Percentiles rank a stretch among this genome's conserved stretches.
These are phyloP conservation scores for Aspergillus haitiensis DNA, from an alignment of 495 filamentous ascomycete genomes.

Conservation along the genomic window DNA sequence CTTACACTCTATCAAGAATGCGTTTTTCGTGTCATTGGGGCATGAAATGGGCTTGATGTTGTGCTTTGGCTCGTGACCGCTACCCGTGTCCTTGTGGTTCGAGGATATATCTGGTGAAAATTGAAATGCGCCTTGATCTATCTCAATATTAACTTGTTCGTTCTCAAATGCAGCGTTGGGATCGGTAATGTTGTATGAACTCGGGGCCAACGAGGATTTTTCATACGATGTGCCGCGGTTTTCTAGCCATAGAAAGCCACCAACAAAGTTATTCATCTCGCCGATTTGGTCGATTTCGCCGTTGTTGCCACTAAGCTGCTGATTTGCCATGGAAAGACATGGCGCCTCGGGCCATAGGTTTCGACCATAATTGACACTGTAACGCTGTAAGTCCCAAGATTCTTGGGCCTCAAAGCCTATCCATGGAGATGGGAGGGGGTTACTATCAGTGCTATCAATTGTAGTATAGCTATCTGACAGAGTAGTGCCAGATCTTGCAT, in stretches of 20 bases:
- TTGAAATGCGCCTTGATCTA: background rate
- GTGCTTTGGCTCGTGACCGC: background rate
- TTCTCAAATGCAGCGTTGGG: background rate
- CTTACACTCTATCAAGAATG: slow-evolving; percentile 64
- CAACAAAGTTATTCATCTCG: background rate
- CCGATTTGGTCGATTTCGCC: slow-evolving; percentile 9
- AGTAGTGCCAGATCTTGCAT: slow-evolving; percentile 9
- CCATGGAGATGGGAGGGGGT: slow-evolving; percentile 15
- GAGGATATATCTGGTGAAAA: background rate
- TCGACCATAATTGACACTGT: slow-evolving; percentile 1
- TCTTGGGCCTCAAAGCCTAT: background rate
- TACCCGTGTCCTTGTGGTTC: background rate
- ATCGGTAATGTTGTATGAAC: slow-evolving; percentile 1
- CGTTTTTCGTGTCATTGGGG: slow-evolving; percentile 50
- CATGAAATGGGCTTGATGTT: slow-evolving; percentile 7
- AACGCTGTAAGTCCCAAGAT: slow-evolving; percentile 3
- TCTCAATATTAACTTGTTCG: background rate
- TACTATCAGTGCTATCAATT: slow-evolving; percentile 3
- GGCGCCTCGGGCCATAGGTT: slow-evolving; percentile 6
- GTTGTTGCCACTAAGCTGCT: slow-evolving; percentile 3
- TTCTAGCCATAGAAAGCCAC: slow-evolving; percentile 6
- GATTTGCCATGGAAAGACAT: background rate
- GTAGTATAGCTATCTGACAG: slow-evolving; percentile 5
- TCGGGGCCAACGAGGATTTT: slow-evolving; percentile 7
- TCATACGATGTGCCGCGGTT: background rate